A percentile compares a stretch with the other conserved stretches of the same genome.
phyloP scores from a whole-genome alignment of 768 basidiomycete genomes.

The Auricularia heimuer region DNA sequence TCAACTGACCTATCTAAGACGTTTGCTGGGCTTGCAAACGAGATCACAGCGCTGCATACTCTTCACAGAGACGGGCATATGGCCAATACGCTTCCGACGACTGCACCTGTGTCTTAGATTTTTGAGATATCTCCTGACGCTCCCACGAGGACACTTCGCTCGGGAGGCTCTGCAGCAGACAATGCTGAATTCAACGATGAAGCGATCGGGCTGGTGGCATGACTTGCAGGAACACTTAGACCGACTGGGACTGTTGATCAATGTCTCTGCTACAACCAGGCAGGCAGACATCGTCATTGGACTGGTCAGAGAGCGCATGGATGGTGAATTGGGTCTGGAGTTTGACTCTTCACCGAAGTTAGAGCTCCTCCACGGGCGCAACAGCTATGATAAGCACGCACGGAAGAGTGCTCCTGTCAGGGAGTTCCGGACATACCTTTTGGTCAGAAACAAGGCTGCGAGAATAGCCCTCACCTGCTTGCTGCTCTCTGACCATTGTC shows the following conservation, averaged over 20 bases:
- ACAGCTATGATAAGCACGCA: neutral
- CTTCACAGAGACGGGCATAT: slow-evolving; percentile 10
- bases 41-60: slow-evolving; percentile 10
- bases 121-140: slow-evolving; percentile 1
- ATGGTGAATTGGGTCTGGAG: neutral
- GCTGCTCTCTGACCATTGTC: slow-evolving; percentile 9
- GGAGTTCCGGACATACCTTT: slow-evolving; percentile 12
- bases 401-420: neutral
- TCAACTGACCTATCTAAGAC: slow-evolving; percentile 15
- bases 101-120: slow-evolving; percentile 4
- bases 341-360: slow-evolving; percentile 4
- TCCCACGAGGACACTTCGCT: neutral
- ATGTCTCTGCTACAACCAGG: too few species aligned
- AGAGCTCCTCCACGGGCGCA: slow-evolving; percentile 3
- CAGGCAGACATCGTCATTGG: too few species aligned
- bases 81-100: slow-evolving; percentile 8
- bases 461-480: slow-evolving; percentile 10
- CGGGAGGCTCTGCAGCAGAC: neutral
- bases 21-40: slow-evolving; percentile 14
- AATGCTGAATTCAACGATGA: neutral
- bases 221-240: neutral
- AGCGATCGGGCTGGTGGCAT: neutral
- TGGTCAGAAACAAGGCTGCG: slow-evolving; percentile 2
- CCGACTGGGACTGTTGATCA: too few species aligned
- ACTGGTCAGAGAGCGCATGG: too few species aligned